Conservation (phyloP, 768 basidiomycete genomes). For the Ramaria sp. region DNA sequence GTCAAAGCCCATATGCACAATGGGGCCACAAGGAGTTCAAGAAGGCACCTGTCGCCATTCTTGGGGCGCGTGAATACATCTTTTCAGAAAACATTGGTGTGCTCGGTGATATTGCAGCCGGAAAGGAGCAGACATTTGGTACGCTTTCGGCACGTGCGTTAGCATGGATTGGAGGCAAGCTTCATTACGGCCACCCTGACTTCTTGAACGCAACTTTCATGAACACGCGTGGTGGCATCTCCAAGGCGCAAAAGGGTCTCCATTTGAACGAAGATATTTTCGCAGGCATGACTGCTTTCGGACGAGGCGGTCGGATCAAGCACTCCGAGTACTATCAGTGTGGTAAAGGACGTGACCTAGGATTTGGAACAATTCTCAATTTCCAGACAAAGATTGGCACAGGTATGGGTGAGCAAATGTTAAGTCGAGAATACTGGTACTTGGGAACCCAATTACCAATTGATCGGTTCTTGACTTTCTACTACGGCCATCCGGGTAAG, state of each 20-base stretch:
- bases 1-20: conserved; percentile 91
- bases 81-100: conserved; percentile 99
- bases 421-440: conserved; percentile 99
- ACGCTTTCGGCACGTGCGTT: conserved; percentile 92
- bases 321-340: conserved; percentile 99
- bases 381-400: conserved; percentile 99
- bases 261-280: conserved; percentile 99
- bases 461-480: conserved; percentile 98
- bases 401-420: conserved; percentile 99
- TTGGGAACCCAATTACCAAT: conserved; percentile 96
- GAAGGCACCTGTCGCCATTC: conserved; percentile 88
- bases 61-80: conserved; percentile 98
- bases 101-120: conserved; percentile 96
- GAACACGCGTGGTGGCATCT: conserved; percentile 97
- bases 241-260: conserved; percentile 97
- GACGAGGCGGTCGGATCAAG: conserved; percentile 97
- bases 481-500: conserved; percentile 86
- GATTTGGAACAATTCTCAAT: conserved; percentile 97
- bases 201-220: conserved; percentile 98
- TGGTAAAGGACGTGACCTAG: conserved; percentile 97
- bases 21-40: conserved; percentile 92
- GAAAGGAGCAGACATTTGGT: conserved; percentile 99
- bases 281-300: conserved; percentile 98
- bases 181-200: conserved; percentile 99
- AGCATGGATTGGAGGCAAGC: conserved; percentile 96